Conservation (phyloP, 306 rosid species). For the Neltuma alba region DNA sequence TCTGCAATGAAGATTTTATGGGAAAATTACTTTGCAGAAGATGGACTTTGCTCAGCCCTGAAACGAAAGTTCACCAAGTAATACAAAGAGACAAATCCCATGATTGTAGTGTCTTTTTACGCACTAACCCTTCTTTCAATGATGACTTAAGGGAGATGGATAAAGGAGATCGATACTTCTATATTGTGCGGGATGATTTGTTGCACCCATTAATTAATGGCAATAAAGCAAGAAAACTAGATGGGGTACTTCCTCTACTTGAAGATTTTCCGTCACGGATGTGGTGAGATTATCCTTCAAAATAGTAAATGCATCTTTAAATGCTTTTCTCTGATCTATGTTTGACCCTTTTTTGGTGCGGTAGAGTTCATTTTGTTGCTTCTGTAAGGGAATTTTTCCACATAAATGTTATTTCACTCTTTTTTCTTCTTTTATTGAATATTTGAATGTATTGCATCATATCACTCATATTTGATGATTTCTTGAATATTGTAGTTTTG, state of each 20-base stretch:
- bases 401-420: background rate
- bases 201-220: slow-evolving; percentile 89
- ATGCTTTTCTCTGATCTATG: background rate
- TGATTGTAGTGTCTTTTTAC: slow-evolving; percentile 34
- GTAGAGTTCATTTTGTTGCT: slow-evolving; percentile 25
- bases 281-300: slow-evolving; percentile 55
- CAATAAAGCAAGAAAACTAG: slow-evolving; percentile 91
- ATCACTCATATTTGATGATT: background rate
- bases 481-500: background rate
- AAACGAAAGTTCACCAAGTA: slow-evolving; percentile 65
- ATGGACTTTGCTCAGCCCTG: slow-evolving; percentile 72
- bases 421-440: background rate
- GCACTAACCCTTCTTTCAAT: slow-evolving; percentile 43
- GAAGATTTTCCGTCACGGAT: slow-evolving; percentile 72
- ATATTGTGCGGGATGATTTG: slow-evolving; percentile 85
- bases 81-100: slow-evolving; percentile 33
- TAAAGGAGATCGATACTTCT: slow-evolving; percentile 45
- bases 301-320: background rate
- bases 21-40: slow-evolving; percentile 63
- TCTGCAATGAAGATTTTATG: slow-evolving; percentile 51
- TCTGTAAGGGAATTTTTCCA: background rate
- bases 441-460: background rate
- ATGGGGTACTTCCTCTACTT: slow-evolving; percentile 66
- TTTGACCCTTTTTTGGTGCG: background rate
- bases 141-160: slow-evolving; percentile 34